These are phyloP conservation scores for Colletotrichum australisinense DNA, from an alignment of 2,329 filamentous ascomycete species.

Conservation along the genomic window DNA sequence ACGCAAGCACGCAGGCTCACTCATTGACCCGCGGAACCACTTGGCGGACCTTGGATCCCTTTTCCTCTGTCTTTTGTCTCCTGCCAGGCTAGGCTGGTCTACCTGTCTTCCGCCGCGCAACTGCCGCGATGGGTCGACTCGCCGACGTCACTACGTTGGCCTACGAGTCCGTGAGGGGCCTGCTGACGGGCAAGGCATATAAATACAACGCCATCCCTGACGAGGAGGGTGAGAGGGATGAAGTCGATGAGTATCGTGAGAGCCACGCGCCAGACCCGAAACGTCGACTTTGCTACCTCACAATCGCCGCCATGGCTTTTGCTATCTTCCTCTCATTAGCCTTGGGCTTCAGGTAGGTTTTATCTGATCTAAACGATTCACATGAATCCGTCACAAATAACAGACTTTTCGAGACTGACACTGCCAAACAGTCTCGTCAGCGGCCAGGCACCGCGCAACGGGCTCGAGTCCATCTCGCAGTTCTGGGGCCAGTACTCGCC, in stretches of 20 bases:
- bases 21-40: slow-evolving; percentile 17
- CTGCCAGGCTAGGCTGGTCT: too few species aligned
- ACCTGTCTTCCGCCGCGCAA: background rate
- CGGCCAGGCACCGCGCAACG: slow-evolving; percentile 23
- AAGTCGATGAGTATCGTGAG: slow-evolving; percentile 20
- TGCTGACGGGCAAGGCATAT: slow-evolving; percentile 38
- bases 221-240: slow-evolving; percentile 30
- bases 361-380: too few species aligned
- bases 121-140: slow-evolving; percentile 26
- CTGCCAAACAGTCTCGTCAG: slow-evolving; percentile 20
- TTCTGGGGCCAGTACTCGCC: slow-evolving; percentile 91
- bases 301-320: slow-evolving; percentile 37
- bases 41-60: background rate
- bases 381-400: background rate
- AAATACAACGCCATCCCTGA: slow-evolving; percentile 44
- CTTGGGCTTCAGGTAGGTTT: slow-evolving; percentile 17
- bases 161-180: slow-evolving; percentile 35
- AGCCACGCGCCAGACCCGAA: slow-evolving; percentile 34
- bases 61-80: background rate
- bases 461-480: slow-evolving; percentile 60
- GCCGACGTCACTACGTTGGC: slow-evolving; percentile 26
- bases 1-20: slow-evolving; percentile 3
- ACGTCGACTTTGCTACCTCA: slow-evolving; percentile 37
- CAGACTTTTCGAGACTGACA: slow-evolving; percentile 2
- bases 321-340: slow-evolving; percentile 16